Conservation (phyloP, 1,284 basidiomycete genomes). For the Ustilago nuda region DNA sequence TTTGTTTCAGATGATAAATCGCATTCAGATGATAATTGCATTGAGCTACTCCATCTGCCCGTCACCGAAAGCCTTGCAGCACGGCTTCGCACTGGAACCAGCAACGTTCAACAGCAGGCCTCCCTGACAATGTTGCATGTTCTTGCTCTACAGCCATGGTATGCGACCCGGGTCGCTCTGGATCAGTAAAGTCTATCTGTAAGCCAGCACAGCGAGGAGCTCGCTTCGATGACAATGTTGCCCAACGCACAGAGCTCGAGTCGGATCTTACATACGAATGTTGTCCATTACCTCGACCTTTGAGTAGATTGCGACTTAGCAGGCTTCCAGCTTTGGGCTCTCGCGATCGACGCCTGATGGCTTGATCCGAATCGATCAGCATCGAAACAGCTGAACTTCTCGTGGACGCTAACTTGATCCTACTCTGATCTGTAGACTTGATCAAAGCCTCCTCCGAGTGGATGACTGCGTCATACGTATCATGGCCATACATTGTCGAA, state of each 20-base stretch:
- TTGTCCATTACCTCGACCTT: conserved; percentile 22
- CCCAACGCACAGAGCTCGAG: conserved; percentile 33
- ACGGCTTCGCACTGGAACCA: conserved; percentile 57
- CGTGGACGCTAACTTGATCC: neutral
- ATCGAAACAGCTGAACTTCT: neutral
- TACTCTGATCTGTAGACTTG: neutral
- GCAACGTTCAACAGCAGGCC: conserved; percentile 14
- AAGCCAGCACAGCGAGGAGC: conserved; percentile 35
- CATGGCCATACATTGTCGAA: conserved; percentile 28
- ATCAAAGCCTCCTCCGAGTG: neutral
- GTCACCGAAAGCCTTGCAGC: conserved; percentile 45
- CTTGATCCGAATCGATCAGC: neutral
- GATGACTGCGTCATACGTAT: conserved; percentile 17
- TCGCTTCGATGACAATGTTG: conserved; percentile 27
- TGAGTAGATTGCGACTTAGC: conserved; percentile 35
- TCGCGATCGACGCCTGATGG: conserved; percentile 27
- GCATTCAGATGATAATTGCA: neutral
- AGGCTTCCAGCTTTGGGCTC: conserved; percentile 35
- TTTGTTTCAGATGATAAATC: neutral
- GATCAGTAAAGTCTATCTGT: conserved; percentile 34
- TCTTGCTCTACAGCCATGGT: neutral
- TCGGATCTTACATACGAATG: conserved; percentile 27
- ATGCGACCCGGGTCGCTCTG: neutral
- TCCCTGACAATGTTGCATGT: neutral
- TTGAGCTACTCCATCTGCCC: neutral